These are phyloP conservation scores for Tulasnella sp. DNA, from an alignment of 768 basidiomycete species.

Conservation along the genomic window DNA sequence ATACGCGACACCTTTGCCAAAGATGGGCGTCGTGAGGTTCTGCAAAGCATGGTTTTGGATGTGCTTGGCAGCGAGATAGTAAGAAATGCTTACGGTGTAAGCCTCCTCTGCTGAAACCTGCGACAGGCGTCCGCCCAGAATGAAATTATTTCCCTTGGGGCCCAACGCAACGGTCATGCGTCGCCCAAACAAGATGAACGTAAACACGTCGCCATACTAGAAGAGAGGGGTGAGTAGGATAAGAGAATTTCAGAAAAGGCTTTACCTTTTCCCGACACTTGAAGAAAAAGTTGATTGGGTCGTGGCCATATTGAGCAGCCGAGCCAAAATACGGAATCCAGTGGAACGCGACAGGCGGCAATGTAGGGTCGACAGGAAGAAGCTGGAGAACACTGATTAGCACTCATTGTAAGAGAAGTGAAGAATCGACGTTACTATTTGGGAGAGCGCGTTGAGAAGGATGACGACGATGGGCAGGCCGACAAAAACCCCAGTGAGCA, in stretches of 20 bases:
- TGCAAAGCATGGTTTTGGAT: constrained; percentile 24
- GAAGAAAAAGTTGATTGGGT: constrained; percentile 82
- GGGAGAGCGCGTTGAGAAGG: constrained; percentile 60
- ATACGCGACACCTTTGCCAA: constrained; percentile 96
- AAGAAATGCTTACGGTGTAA: constrained; percentile 54
- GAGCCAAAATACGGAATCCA: constrained; percentile 85
- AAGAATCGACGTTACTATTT: constrained; percentile 42
- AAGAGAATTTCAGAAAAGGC: constrained; percentile 1
- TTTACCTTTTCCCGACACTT: constrained; percentile 63
- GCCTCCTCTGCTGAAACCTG: constrained; percentile 93
- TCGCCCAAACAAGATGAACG: constrained; percentile 81
- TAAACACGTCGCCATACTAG: constrained; percentile 95
- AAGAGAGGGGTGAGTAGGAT: neutral
- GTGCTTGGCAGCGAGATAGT: neutral
- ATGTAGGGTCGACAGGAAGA: constrained; percentile 50
- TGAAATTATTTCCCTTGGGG: constrained; percentile 83
- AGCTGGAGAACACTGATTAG: constrained; percentile 31
- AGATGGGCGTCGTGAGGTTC: constrained; percentile 89
- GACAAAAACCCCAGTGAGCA: constrained; percentile 33
- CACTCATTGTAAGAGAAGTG: neutral
- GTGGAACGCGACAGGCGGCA: constrained; percentile 89
- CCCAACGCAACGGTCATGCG: constrained; percentile 85
- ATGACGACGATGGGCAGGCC: constrained; percentile 59
- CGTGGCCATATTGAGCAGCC: constrained; percentile 77
- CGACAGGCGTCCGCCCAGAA: constrained; percentile 86